phyloP scores from a whole-genome alignment of 805 yeast species.

The Lipomyces japonicus region DNA sequence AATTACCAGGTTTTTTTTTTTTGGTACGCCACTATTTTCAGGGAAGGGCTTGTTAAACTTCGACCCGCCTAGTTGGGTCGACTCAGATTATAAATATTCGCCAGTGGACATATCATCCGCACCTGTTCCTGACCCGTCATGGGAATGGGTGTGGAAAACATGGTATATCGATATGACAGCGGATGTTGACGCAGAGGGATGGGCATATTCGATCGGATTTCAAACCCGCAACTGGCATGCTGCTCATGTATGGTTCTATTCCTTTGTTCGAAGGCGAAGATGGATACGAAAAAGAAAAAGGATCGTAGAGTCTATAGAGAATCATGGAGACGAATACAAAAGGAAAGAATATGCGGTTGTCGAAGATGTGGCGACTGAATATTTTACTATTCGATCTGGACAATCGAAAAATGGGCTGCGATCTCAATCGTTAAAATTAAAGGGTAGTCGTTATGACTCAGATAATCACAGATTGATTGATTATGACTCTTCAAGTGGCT shows the following conservation, averaged over 20 bases:
- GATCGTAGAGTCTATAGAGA: neutral
- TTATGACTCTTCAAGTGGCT: too few relatives aligned
- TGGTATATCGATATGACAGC: constrained; percentile 71
- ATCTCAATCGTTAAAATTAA: neutral
- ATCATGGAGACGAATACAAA: neutral
- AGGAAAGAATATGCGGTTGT: constrained; percentile 7
- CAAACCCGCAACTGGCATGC: constrained; percentile 59
- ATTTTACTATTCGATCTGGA: constrained; percentile 16
- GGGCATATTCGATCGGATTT: constrained; percentile 62
- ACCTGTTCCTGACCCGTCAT: constrained; percentile 53
- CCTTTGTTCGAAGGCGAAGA: constrained; percentile 61
- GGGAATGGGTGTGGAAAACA: constrained; percentile 65
- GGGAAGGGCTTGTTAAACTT: constrained; percentile 36
- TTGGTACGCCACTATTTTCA: constrained; percentile 42
- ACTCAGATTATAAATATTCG: constrained; percentile 33
- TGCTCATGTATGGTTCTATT: constrained; percentile 49
- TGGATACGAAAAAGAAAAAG: constrained; percentile 50
- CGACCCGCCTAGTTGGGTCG: constrained; percentile 42
- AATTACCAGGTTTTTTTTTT: constrained; percentile 30
- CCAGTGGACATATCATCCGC: constrained; percentile 35
- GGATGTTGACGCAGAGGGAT: constrained; percentile 82
- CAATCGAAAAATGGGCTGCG: neutral
- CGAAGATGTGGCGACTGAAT: constrained; percentile 10
- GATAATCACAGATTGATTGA: neutral
- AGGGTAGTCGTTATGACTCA: too few relatives aligned